Evolutionary conservation across 2,329 filamentous ascomycete species (phyloP).

Genomic region (Ophiostoma fasciatum): DNA sequence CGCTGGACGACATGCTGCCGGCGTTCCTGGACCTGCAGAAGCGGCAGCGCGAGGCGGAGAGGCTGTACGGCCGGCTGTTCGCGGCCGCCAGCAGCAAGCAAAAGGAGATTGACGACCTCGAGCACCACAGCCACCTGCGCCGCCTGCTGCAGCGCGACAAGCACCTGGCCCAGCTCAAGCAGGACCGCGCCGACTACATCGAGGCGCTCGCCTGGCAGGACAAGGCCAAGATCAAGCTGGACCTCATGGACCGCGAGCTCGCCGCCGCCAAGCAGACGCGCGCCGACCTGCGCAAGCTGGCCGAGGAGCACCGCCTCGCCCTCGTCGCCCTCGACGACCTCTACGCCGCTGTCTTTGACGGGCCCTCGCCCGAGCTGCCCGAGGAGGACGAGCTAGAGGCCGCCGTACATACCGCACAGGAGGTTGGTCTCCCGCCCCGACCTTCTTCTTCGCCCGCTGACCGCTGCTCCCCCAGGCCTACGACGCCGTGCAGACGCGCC

Average conservation of each 20-base stretch:
- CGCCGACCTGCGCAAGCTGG: neutral
- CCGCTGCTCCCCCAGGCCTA: neutral
- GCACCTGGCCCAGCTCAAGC: neutral
- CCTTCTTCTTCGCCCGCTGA: neutral
- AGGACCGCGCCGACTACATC: neutral
- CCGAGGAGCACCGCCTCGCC: neutral
- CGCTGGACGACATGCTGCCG: neutral
- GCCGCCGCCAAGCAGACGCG: neutral
- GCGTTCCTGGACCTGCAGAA: constrained; percentile 1
- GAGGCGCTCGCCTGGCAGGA: neutral
- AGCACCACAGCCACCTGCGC: neutral
- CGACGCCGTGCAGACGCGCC: constrained; percentile 2
- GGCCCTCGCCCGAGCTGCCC: neutral
- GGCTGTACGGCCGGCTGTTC: too few species aligned
- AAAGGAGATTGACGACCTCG: too few species aligned
- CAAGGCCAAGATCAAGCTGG: neutral
- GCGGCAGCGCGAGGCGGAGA: neutral
- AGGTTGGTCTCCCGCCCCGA: neutral
- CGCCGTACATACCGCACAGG: neutral
- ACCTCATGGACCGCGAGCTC: neutral
- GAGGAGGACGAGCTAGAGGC: neutral
- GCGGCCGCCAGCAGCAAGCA: neutral
- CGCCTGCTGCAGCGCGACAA: neutral
- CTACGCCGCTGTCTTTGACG: neutral
- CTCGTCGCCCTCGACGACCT: neutral